Evolutionary conservation across 768 basidiomycete genomes (phyloP).

Genomic region (Mycena polygramma): DNA sequence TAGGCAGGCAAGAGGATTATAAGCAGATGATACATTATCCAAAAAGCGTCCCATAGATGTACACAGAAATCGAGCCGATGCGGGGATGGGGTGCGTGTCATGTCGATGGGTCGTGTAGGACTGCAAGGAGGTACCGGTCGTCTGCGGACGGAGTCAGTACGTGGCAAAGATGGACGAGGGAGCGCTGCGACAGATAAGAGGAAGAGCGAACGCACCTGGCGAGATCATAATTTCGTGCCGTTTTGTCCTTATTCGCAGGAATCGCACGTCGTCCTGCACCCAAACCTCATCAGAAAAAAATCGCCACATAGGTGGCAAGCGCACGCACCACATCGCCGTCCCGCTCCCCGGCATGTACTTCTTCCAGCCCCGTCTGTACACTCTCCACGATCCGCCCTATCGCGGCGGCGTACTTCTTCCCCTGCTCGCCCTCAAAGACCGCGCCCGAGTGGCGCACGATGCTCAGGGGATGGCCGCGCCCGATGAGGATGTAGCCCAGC

Average conservation of each 20-base stretch:
- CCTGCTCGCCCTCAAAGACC: constrained; percentile 88
- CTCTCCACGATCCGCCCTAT: constrained; percentile 83
- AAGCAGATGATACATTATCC: constrained; percentile 24
- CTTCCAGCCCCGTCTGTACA: constrained; percentile 84
- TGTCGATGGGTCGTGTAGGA: constrained; percentile 82
- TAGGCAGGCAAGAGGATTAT: constrained; percentile 21
- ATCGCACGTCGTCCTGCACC: constrained; percentile 83
- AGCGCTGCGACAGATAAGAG: not conserved
- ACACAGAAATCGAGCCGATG: constrained; percentile 19
- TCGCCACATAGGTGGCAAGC: not conserved
- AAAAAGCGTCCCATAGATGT: constrained; percentile 35
- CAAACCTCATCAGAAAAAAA: not conserved
- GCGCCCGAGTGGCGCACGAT: constrained; percentile 90
- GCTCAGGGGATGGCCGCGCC: constrained; percentile 76
- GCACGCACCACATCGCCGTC: constrained; percentile 71
- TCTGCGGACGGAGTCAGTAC: constrained; percentile 57
- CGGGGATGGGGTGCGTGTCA: constrained; percentile 40
- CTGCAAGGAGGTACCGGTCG: constrained; percentile 83
- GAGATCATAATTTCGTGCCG: constrained; percentile 96
- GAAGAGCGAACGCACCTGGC: constrained; percentile 70
- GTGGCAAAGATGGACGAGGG: not conserved
- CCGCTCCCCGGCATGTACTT: constrained; percentile 67
- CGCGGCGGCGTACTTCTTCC: constrained; percentile 78
- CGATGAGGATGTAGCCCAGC: constrained; percentile 87
- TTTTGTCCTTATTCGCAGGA: constrained; percentile 92